These are phyloP conservation scores for Mitragyna speciosa DNA, from an alignment of 257 asterid species.

Conservation along the genomic window DNA sequence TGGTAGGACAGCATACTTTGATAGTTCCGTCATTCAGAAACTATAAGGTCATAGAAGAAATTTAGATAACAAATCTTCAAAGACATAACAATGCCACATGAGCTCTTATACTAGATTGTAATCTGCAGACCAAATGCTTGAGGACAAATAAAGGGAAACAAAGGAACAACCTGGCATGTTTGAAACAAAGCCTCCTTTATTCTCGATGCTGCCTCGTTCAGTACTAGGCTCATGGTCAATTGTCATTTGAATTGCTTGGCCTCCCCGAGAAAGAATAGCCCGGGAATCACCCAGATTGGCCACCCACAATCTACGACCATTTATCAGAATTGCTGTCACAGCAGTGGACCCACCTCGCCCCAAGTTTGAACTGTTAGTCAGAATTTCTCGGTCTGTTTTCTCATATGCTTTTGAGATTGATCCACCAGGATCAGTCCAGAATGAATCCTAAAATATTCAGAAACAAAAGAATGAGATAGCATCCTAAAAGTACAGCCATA, in stretches of 20 bases:
- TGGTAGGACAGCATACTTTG: background rate
- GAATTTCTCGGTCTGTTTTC: slow-evolving; percentile 41
- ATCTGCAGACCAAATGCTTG: background rate
- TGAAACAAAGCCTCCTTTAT: slow-evolving; percentile 50
- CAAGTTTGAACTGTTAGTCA: slow-evolving; percentile 35
- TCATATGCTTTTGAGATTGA: slow-evolving; percentile 40
- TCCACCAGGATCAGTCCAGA: slow-evolving; percentile 38
- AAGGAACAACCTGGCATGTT: slow-evolving; percentile 41
- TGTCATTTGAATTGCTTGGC: slow-evolving; percentile 45
- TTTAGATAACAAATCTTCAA: background rate
- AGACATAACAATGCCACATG: background rate
- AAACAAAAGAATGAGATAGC: slow-evolving; percentile 9
- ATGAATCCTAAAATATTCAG: slow-evolving; percentile 30
- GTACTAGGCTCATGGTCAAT: slow-evolving; percentile 47
- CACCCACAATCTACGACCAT: slow-evolving; percentile 41
- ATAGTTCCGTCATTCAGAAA: background rate
- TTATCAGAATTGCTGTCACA: slow-evolving; percentile 44
- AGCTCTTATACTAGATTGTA: background rate
- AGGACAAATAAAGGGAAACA: background rate
- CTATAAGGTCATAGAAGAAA: background rate
- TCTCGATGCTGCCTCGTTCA: slow-evolving; percentile 47
- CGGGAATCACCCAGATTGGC: slow-evolving; percentile 55
- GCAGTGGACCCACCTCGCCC: slow-evolving; percentile 55
- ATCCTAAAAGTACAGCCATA: background rate
- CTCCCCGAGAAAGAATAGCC: slow-evolving; percentile 45